Evolutionary conservation across 73 alveolate genomes (phyloP).

Genomic region (Stentor roeselii): DNA sequence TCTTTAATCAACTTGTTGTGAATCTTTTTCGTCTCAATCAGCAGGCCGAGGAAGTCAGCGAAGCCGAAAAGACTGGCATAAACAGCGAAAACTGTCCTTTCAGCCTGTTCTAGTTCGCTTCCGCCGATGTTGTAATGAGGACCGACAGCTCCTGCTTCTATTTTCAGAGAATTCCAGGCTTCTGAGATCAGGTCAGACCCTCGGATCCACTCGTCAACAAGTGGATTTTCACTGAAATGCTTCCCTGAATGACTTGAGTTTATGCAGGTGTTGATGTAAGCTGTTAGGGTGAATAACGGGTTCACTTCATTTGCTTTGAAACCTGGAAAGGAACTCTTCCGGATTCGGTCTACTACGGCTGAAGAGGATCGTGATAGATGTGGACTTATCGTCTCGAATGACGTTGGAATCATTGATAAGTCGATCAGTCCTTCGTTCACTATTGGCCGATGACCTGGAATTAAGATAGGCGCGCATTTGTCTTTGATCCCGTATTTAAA

Average conservation of each 20-base stretch:
- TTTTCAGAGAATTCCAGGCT: conserved; percentile 17
- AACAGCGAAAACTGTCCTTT: conserved; percentile 10
- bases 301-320: background rate
- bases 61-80: background rate
- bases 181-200: background rate
- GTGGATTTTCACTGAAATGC: background rate
- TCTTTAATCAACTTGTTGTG: background rate
- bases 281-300: background rate
- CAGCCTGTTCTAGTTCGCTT: conserved; percentile 14
- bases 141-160: conserved; percentile 24
- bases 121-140: conserved; percentile 9
- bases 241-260: too few species aligned
- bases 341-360: background rate
- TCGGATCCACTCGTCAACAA: conserved; percentile 1
- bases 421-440: background rate
- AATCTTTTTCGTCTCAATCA: background rate
- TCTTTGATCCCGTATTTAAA: conserved; percentile 22
- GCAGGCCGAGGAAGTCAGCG: background rate
- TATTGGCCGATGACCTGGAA: background rate
- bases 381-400: background rate
- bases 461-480: background rate
- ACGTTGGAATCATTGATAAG: background rate
- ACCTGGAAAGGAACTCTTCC: conserved; percentile 19
- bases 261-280: background rate
- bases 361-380: background rate